These are phyloP conservation scores for Favolaschia claudopus DNA, from an alignment of 768 basidiomycete genomes.

Conservation along the genomic window DNA sequence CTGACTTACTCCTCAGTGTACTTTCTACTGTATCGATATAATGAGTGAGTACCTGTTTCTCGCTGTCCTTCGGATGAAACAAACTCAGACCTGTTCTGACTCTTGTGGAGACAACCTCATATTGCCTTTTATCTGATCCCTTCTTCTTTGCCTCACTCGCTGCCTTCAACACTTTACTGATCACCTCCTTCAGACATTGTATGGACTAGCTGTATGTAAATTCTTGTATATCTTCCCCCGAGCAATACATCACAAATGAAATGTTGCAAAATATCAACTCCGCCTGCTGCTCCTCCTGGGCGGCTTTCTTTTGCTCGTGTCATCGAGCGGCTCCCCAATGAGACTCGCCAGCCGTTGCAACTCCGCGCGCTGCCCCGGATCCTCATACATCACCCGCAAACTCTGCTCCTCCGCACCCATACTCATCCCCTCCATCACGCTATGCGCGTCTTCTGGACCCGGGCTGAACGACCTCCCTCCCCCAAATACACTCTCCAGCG, in stretches of 20 bases:
- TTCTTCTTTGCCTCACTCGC: no score
- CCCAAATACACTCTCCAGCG: neutral
- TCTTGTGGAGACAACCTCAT: neutral
- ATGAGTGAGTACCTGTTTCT: neutral
- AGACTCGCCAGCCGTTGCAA: conserved; percentile 13
- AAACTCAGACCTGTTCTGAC: conserved; percentile 3
- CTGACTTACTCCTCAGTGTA: neutral
- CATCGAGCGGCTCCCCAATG: conserved; percentile 17
- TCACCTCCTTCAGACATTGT: no score
- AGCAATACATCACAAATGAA: no score
- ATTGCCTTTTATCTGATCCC: conserved; percentile 5
- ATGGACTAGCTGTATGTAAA: no score
- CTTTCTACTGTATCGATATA: neutral
- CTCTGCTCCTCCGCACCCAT: conserved; percentile 16
- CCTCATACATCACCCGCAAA: conserved; percentile 23
- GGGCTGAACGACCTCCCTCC: conserved; percentile 15
- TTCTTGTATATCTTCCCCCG: no score
- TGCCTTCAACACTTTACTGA: no score
- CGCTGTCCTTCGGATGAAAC: neutral
- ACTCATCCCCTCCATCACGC: conserved; percentile 11
- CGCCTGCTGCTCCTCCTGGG: conserved; percentile 1
- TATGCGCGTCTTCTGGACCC: neutral
- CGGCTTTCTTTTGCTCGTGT: neutral
- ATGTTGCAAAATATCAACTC: neutral
- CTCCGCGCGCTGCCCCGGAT: conserved; percentile 21